phyloP scores from a whole-genome alignment of 163 green algal species.

The Volvox carteri region DNA sequence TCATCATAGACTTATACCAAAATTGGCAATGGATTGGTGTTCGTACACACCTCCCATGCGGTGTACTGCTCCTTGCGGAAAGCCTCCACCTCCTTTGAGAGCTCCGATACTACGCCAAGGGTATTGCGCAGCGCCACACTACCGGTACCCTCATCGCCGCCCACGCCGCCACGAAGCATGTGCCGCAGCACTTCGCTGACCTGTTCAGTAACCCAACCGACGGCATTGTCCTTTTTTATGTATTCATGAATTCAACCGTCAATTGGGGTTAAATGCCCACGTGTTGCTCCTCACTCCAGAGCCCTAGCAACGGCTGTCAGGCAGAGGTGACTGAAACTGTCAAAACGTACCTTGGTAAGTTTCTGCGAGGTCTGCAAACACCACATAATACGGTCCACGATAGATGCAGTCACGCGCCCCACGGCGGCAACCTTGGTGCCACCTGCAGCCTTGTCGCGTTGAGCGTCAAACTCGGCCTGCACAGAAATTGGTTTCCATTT shows the following conservation, averaged over 20 bases:
- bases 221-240: too few species aligned
- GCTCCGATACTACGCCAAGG: constrained; percentile 63
- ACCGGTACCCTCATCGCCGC: constrained; percentile 13
- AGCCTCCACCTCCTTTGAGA: constrained; percentile 69
- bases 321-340: background rate
- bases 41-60: constrained; percentile 65
- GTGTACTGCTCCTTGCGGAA: constrained; percentile 72
- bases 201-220: too few species aligned
- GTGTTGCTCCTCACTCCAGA: too few species aligned
- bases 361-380: constrained; percentile 63
- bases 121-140: constrained; percentile 56
- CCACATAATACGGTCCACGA: constrained; percentile 65
- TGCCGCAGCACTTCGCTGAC: constrained; percentile 63
- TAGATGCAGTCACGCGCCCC: constrained; percentile 32
- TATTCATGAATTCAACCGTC: too few species aligned
- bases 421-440: constrained; percentile 7
- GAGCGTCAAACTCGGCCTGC: constrained; percentile 70
- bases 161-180: constrained; percentile 56
- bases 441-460: constrained; percentile 36
- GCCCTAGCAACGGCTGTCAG: background rate
- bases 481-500: too few species aligned
- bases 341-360: constrained; percentile 49
- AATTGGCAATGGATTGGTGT: background rate
- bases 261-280: too few species aligned
- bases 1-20: background rate